phyloP scores from a whole-genome alignment of 2,329 filamentous ascomycete species.

The Aureobasidium zeae region DNA sequence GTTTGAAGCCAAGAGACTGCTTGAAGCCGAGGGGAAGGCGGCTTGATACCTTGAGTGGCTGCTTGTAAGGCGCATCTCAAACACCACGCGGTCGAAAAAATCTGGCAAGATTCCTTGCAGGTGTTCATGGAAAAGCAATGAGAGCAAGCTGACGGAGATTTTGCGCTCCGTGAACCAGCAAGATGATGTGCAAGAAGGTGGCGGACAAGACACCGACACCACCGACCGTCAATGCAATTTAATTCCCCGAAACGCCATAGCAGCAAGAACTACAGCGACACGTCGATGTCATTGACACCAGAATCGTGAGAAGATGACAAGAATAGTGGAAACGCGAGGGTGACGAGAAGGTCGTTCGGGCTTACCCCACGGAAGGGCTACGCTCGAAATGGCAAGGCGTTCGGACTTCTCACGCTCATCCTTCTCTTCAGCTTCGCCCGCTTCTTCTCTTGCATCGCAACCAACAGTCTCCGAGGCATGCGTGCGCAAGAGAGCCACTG shows the following conservation, averaged over 20 bases:
- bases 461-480: conserved; percentile 2
- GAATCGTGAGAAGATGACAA: too few relatives aligned
- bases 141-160: conserved; percentile 5
- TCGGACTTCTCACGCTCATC: conserved; percentile 14
- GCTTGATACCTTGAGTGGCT: not conserved
- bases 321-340: not conserved
- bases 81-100: not conserved
- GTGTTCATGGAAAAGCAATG: not conserved
- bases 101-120: not conserved
- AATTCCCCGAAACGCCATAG: conserved; percentile 10
- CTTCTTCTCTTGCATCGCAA: not conserved
- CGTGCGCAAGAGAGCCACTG: not conserved
- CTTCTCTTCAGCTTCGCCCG: conserved; percentile 1
- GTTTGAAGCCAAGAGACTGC: not conserved
- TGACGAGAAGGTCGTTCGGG: conserved; percentile 3
- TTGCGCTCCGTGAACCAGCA: not conserved
- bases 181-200: not conserved
- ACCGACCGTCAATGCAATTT: conserved; percentile 3
- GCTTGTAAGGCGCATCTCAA: not conserved
- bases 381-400: not conserved
- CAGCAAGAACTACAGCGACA: not conserved
- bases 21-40: too few relatives aligned
- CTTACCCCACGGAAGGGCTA: conserved; percentile 11
- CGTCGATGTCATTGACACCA: conserved; percentile 7
- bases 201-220: not conserved